phyloP scores from a whole-genome alignment of 2,329 filamentous ascomycete species.

The Blastomyces silverae region DNA sequence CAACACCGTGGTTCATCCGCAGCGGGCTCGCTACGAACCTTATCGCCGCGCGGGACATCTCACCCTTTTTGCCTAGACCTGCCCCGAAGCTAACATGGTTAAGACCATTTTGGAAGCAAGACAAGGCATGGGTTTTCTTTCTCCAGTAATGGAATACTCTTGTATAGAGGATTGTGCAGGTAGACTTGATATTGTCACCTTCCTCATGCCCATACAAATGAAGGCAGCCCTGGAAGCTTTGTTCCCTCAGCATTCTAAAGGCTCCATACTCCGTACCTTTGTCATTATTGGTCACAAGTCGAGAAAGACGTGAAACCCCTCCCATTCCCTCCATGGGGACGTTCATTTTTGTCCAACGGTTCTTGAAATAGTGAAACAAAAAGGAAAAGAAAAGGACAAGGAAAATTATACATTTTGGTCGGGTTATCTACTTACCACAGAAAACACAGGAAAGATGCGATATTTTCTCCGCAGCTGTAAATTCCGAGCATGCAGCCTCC shows the following conservation, averaged over 20 bases:
- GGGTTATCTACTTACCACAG: background rate
- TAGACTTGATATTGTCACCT: background rate
- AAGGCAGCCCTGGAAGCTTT: background rate
- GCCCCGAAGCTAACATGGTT: background rate
- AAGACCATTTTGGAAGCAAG: background rate
- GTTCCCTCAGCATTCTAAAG: background rate
- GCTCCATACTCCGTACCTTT: background rate
- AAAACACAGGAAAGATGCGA: no score
- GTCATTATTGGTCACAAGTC: background rate
- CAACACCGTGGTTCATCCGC: background rate
- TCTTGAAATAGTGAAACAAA: background rate
- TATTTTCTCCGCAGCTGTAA: background rate
- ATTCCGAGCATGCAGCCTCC: no score
- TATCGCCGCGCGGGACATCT: background rate
- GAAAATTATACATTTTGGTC: background rate
- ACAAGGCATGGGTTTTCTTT: background rate
- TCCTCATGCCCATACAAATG: background rate
- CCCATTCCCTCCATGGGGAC: background rate
- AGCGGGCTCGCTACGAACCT: background rate
- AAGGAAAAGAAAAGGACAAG: background rate
- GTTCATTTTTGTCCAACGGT: background rate
- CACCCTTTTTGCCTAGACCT: background rate
- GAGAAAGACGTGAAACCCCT: background rate
- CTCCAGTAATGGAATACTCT: no score
- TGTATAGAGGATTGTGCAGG: no score